These are phyloP conservation scores for Chlorella sp. DNA, from an alignment of 139 green algal species.

Conservation along the genomic window DNA sequence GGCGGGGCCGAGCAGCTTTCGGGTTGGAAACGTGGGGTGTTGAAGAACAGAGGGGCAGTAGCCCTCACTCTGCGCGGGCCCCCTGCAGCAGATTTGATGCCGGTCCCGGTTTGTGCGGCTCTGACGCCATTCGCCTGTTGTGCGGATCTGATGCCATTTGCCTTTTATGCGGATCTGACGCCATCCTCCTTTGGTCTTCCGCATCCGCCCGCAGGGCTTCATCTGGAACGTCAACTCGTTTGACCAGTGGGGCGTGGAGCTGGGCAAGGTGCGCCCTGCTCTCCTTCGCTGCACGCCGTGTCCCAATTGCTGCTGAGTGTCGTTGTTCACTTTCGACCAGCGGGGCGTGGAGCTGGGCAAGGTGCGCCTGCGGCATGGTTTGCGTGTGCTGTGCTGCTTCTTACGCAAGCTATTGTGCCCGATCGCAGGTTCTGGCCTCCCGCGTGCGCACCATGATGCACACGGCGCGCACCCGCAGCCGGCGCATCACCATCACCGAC, in stretches of 20 bases:
- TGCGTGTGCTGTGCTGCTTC: no score
- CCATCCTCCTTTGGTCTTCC: neutral
- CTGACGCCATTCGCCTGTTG: no score
- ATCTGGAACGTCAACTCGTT: conserved; percentile 99
- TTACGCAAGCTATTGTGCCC: no score
- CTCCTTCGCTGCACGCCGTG: no score
- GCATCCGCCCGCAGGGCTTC: conserved; percentile 74
- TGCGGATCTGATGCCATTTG: neutral
- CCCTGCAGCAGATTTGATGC: no score
- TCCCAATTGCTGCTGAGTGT: no score
- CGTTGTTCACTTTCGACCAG: no score
- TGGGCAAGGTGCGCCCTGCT: conserved; percentile 99
- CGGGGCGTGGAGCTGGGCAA: conserved; percentile 99
- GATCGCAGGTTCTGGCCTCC: conserved; percentile 60
- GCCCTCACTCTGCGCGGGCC: no score
- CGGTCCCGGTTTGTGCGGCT: no score
- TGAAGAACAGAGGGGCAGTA: no score
- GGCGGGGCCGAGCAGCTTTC: neutral
- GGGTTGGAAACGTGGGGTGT: no score
- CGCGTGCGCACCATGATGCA: conserved; percentile 76
- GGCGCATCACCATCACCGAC: conserved; percentile 71
- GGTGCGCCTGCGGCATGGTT: no score
- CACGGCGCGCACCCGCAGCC: conserved; percentile 73
- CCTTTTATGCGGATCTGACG: neutral
- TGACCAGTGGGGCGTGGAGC: conserved; percentile 99